Base-by-base conservation (phyloP, 1,284 basidiomycete genomes). In the Boletus sp. region DNA sequence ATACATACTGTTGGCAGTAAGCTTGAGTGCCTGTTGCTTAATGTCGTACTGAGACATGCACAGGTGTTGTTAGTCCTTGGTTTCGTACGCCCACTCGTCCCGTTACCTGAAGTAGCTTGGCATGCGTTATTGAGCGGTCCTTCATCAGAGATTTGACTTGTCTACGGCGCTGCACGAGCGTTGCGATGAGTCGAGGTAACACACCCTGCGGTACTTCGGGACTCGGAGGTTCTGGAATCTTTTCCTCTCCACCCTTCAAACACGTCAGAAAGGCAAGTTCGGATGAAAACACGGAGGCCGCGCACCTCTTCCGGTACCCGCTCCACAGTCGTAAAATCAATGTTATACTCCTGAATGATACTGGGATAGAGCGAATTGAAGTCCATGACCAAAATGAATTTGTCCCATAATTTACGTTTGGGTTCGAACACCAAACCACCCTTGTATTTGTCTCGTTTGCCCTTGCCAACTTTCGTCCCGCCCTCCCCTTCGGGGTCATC, bases 1-100 rank as follows among this genome's bases (percentile, higher is more conserved):
- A n/a, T 99, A 99, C 95, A 99, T 99, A 75, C 91, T 95, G 75
- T 99, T 99, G 51, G 96, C 96, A 2, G 95, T 99, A 44, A 99
- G 84, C 73, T 99, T 99, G 50, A 99, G 76, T 5, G 96, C 96
- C 66, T 91, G 85, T 64, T 99, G 96, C 67, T 94, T 95, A 73
- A 99, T 97, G 62, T 99, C 92, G 65, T 87, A 94, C 87, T 94
- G 59, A 14, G 33, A 44, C n/a, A 17, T 16, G 27, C 14, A 45
- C 13, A 41, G 42, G 38, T 13, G 19, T 27, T 9, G 33, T 67
- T 6, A 57, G 49, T 29, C 38, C 9, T 13, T 9, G 5, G 12
- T 1, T 19, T 38, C 8, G 3, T 16, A 34, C 27, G 23, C 5
- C n/a, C 1, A 32, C 2, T 30, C 4, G 8, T 30, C 35, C 3